Conservation (phyloP, 805 yeast genomes). For the Sporopachydermia lactativora region DNA sequence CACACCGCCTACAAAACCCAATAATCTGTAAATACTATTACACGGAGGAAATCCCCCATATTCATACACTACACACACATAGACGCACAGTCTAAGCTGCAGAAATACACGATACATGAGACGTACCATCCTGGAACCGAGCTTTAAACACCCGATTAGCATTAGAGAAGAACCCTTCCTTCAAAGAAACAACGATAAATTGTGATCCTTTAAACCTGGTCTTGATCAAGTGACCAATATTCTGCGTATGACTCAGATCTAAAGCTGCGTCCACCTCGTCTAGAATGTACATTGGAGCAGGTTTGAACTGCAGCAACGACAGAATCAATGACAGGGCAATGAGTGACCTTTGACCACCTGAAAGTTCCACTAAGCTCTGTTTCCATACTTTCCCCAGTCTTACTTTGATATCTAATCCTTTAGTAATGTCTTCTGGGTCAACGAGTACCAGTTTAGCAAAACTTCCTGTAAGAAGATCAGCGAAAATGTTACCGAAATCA, state of each 20-base stretch:
- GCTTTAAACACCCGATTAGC: slow-evolving; percentile 92
- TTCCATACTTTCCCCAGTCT: slow-evolving; percentile 91
- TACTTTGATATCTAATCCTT: slow-evolving; percentile 84
- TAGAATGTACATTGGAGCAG: slow-evolving; percentile 96
- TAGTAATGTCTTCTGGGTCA: slow-evolving; percentile 69
- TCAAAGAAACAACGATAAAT: slow-evolving; percentile 89
- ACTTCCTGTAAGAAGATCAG: slow-evolving; percentile 78
- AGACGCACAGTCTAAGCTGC: too few species aligned
- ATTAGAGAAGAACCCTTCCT: slow-evolving; percentile 96
- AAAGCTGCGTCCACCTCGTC: slow-evolving; percentile 99
- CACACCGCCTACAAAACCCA: too few species aligned
- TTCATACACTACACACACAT: too few species aligned
- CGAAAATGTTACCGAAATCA: slow-evolving; percentile 85
- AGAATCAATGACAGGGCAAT: slow-evolving; percentile 85
- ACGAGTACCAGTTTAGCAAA: slow-evolving; percentile 79
- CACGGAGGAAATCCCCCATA: too few species aligned
- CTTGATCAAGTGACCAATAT: slow-evolving; percentile 91
- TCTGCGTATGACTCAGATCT: slow-evolving; percentile 93
- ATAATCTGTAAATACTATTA: too few species aligned
- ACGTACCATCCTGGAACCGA: slow-evolving; percentile 92
- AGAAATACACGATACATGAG: slow-evolving; percentile 51
- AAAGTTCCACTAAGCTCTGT: slow-evolving; percentile 82
- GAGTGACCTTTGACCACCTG: slow-evolving; percentile 88
- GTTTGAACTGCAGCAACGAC: slow-evolving; percentile 87
- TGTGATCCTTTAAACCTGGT: slow-evolving; percentile 93